These are phyloP conservation scores for Didymella keratinophila DNA, from an alignment of 2,329 filamentous ascomycete species.

Conservation along the genomic window DNA sequence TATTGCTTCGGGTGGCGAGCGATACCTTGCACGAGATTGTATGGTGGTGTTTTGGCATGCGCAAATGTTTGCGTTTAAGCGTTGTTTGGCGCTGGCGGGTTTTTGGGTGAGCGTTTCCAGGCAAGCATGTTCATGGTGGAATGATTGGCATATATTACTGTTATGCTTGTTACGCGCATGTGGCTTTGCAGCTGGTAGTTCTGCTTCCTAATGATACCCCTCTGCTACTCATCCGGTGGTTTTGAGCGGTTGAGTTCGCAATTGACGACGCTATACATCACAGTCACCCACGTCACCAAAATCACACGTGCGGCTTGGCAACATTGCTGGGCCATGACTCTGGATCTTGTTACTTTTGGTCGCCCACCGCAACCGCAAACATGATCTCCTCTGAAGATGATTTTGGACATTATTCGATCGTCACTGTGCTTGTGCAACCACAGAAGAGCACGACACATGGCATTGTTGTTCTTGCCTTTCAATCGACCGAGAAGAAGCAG, in stretches of 20 bases:
- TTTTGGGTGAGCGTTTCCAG: constrained; percentile 14
- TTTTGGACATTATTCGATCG: too few relatives aligned
- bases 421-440: too few relatives aligned
- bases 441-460: too few relatives aligned
- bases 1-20: background rate
- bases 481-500: too few relatives aligned
- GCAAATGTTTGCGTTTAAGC: constrained; percentile 17
- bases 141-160: constrained; percentile 4
- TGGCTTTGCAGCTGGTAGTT: background rate
- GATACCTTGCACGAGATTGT: constrained; percentile 20
- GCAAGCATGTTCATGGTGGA: background rate
- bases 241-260: constrained; percentile 2
- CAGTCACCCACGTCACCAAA: too few relatives aligned
- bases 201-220: constrained; percentile 22
- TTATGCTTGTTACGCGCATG: background rate
- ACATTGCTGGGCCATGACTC: too few relatives aligned
- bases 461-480: too few relatives aligned
- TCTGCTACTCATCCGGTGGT: constrained; percentile 22
- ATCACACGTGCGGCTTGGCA: too few relatives aligned
- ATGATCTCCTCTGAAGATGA: too few relatives aligned
- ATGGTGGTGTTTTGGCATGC: constrained; percentile 19
- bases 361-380: too few relatives aligned
- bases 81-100: constrained; percentile 2
- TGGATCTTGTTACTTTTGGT: too few relatives aligned
- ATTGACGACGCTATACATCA: too few relatives aligned